Base-by-base conservation (phyloP, 768 basidiomycete species). In the Chalciporus chontae region DNA sequence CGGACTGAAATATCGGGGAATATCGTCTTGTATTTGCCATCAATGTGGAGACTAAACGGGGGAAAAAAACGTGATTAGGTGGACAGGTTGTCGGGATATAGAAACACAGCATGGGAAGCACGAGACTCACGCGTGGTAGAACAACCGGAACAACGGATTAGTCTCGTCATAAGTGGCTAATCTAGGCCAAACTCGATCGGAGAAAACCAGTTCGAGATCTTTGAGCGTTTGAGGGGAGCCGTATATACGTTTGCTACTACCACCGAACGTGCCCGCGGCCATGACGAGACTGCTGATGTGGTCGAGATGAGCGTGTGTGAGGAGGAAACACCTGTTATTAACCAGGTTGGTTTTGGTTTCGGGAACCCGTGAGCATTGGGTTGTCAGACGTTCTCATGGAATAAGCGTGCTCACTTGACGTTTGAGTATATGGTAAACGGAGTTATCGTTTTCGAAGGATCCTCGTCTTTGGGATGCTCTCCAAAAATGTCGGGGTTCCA, bases 241-340 rank as follows among this genome's bases (percentile, higher is more conserved):
- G 50, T 75, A 80, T 31, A 93, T 78, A 1, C 78, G 80, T 57
- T 87, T 87, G 17, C 80, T 73, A 31, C 72, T 62, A 15, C 84
- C 85, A 27, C 67, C 66, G 6, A 90, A 63, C 1, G 91, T 84
- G 32, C 93, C 94, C 14, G 94, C 91, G 1, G 87, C 81, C 46
- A 98, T 69, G 47, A 95, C 80, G 24, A 96, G 76, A 36, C 90
- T 84, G 52, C 78, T 81, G 58, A 91, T 78, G 66, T 98, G 94
- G 69, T 98, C 94, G 23, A 97, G 70, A 67, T 98, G 94, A 0
- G 89, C 85, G 63, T 95, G 94, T 5, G 89, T 87, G 57, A 96
- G 73, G 52, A 94, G 74, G 61, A 88, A 95, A 56, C 83, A 89
- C 53, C 91, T 94, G 40, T 13, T 42, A n/a, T n/a, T n/a, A n/a